Percentiles rank a stretch among this genome's conserved stretches.
Evolutionary conservation across 192 early-diverging fungal genomes (phyloP).

Genomic region (Entomortierella lignicola): DNA sequence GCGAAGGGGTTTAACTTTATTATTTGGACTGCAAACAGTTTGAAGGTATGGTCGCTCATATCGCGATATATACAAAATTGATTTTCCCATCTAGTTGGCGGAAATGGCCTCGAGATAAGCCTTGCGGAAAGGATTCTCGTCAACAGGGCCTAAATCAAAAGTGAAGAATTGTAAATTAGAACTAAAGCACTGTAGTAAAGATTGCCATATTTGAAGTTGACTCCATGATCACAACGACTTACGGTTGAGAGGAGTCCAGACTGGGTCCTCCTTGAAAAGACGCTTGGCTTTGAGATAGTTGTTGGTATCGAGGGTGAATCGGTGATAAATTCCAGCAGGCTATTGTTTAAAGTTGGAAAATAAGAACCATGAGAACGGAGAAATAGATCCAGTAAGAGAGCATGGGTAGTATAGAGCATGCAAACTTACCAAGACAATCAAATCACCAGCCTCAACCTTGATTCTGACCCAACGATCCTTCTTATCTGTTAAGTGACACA

Average conservation of each 20-base stretch:
- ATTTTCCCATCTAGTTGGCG: constrained; percentile 17
- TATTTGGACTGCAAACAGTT: neutral
- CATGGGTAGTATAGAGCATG: constrained; percentile 1
- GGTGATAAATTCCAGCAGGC: constrained; percentile 96
- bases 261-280: constrained; percentile 83
- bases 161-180: too few species aligned
- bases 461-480: constrained; percentile 91
- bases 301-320: constrained; percentile 90
- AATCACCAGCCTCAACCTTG: constrained; percentile 72
- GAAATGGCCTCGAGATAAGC: constrained; percentile 59
- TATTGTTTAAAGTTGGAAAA: constrained; percentile 15
- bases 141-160: constrained; percentile 61
- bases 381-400: too few species aligned
- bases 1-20: neutral
- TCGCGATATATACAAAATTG: too few species aligned
- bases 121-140: constrained; percentile 65
- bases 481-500: constrained; percentile 27
- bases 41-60: neutral
- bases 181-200: too few species aligned
- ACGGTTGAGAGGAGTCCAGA: constrained; percentile 86
- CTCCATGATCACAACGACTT: constrained; percentile 30
- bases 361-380: too few species aligned
- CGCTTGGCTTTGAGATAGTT: constrained; percentile 93
- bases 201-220: too few species aligned
- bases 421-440: constrained; percentile 83